A percentile compares a stretch with the other conserved stretches of the same genome.
phyloP scores from a whole-genome alignment of 768 basidiomycete species.

The Rhodotorula diobovata region DNA sequence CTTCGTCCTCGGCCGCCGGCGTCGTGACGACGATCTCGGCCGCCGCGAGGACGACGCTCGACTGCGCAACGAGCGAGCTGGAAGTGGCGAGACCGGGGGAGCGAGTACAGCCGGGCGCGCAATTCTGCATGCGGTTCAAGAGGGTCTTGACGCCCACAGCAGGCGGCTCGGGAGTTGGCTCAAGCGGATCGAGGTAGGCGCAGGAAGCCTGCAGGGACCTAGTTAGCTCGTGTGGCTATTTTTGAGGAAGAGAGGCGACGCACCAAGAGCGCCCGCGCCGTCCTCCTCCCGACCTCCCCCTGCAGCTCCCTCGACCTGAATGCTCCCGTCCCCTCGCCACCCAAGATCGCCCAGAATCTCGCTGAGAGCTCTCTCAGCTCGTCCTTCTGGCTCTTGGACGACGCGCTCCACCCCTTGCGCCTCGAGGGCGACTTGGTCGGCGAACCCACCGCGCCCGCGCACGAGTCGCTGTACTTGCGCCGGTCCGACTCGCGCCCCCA shows the following conservation, averaged over 20 bases:
- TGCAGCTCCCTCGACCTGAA: not conserved
- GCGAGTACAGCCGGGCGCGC: not conserved
- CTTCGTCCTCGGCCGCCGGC: slow-evolving; percentile 7
- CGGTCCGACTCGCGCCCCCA: slow-evolving; percentile 1
- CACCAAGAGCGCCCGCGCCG: slow-evolving; percentile 20
- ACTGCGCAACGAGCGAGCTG: not conserved
- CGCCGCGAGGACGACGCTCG: not conserved
- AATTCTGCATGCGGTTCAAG: slow-evolving; percentile 1
- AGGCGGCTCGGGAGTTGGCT: not conserved
- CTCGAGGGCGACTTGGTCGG: slow-evolving; percentile 27
- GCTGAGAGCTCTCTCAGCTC: slow-evolving; percentile 8
- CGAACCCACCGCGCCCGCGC: slow-evolving; percentile 2
- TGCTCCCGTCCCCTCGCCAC: not conserved
- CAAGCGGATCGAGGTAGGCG: slow-evolving; percentile 26
- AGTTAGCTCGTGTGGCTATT: not conserved
- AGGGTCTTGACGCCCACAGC: not conserved
- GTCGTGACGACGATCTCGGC: not conserved
- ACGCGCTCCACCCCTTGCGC: slow-evolving; percentile 10
- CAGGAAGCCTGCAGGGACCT: slow-evolving; percentile 4
- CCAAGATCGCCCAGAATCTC: slow-evolving; percentile 16
- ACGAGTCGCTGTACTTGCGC: too few relatives aligned
- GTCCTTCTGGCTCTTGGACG: slow-evolving; percentile 15
- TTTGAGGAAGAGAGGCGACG: not conserved
- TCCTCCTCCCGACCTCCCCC: slow-evolving; percentile 5
- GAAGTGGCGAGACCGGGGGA: not conserved